Conservation (phyloP, 1,284 basidiomycete species). For the Limonomyces culmigenus region DNA sequence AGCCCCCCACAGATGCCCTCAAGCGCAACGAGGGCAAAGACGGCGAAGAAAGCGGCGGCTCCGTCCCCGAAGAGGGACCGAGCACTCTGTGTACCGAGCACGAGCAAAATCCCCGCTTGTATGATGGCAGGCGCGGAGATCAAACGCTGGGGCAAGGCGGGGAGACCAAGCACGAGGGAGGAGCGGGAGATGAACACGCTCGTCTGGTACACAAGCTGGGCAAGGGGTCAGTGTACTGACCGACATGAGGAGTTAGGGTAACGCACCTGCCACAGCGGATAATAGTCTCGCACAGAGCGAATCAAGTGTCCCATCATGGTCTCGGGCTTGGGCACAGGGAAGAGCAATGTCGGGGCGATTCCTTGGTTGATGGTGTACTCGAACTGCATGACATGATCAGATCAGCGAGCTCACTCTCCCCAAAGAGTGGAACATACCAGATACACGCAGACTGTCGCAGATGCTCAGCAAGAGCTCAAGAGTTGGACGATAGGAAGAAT, state of each 20-base stretch:
- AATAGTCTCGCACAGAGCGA: conserved; percentile 62
- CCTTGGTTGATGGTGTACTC: conserved; percentile 93
- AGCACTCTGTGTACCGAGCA: conserved; percentile 49
- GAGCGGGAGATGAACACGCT: conserved; percentile 95
- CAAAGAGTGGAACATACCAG: conserved; percentile 40
- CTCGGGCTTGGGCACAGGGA: conserved; percentile 59
- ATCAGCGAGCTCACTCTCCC: no score
- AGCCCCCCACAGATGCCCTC: conserved; percentile 83
- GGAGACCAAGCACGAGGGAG: conserved; percentile 75
- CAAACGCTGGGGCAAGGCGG: conserved; percentile 57
- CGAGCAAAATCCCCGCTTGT: conserved; percentile 46
- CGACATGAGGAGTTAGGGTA: background rate
- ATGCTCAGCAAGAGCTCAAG: conserved; percentile 1
- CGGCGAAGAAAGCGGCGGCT: conserved; percentile 38
- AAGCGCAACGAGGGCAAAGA: conserved; percentile 66
- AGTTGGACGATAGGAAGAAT: background rate
- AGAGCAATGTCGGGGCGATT: conserved; percentile 81
- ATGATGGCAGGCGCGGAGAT: conserved; percentile 62
- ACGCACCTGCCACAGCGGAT: conserved; percentile 81
- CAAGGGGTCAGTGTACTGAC: background rate
- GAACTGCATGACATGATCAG: conserved; percentile 40
- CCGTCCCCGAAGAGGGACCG: conserved; percentile 42
- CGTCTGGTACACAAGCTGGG: conserved; percentile 69
- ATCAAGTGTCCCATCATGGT: conserved; percentile 7
- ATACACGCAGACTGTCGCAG: conserved; percentile 52